These are phyloP conservation scores for Periglandula ipomoeae DNA, from an alignment of 2,329 filamentous ascomycete species.

Conservation along the genomic window DNA sequence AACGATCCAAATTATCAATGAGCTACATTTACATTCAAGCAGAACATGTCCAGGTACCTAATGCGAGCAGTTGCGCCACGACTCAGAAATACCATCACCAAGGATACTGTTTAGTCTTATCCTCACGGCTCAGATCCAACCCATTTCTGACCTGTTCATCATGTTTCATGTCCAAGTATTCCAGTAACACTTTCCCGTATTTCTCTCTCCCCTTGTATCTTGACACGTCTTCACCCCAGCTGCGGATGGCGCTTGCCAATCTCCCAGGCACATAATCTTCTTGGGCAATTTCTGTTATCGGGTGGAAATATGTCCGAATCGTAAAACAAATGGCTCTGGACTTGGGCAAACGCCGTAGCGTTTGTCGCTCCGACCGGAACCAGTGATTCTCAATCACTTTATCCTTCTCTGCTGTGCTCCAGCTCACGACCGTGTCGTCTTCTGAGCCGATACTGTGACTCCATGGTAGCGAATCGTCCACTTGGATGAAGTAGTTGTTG, in stretches of 20 bases:
- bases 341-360: slow-evolving; percentile 51
- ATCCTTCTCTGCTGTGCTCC: slow-evolving; percentile 69
- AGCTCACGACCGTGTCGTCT: slow-evolving; percentile 54
- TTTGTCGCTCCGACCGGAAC: slow-evolving; percentile 71
- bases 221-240: slow-evolving; percentile 71
- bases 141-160: slow-evolving; percentile 62
- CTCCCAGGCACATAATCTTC: slow-evolving; percentile 72
- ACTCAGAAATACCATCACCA: slow-evolving; percentile 25
- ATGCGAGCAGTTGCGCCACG: neutral
- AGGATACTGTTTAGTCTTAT: slow-evolving; percentile 53
- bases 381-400: slow-evolving; percentile 63
- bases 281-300: slow-evolving; percentile 55
- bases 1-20: too few relatives aligned
- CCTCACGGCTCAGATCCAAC: slow-evolving; percentile 47
- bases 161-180: slow-evolving; percentile 69
- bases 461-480: slow-evolving; percentile 71
- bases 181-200: slow-evolving; percentile 64
- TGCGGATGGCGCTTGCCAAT: slow-evolving; percentile 67
- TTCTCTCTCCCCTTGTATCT: slow-evolving; percentile 69
- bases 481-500: slow-evolving; percentile 85
- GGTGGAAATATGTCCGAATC: slow-evolving; percentile 71
- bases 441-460: slow-evolving; percentile 66
- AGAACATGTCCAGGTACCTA: too few relatives aligned
- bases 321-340: slow-evolving; percentile 60
- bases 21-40: too few relatives aligned